Evolutionary conservation across 805 yeast species (phyloP), one percentile per base, ranked within the genome.

Genomic region (Metschnikowia peoriensis): DNA sequence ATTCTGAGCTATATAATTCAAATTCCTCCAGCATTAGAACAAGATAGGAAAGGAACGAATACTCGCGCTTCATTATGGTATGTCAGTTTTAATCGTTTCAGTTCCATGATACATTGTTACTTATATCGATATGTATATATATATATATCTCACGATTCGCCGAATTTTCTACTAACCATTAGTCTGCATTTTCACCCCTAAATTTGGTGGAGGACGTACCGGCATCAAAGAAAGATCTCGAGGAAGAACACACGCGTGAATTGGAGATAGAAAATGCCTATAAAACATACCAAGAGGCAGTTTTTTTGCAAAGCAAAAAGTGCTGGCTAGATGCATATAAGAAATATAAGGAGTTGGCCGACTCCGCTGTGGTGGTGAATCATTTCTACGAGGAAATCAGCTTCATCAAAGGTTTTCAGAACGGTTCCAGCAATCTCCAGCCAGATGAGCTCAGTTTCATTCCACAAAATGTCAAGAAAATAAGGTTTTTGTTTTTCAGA

Each of bases 161-260:
- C 22, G 22, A 22, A 22, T 15, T 16, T n/a, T 14, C 15, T 46
- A 50, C 57, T 51, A 54, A 54, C 54, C 1, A 14, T 2, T 43
- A 54, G 86, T 85, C 92, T 22, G 73, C 84, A 1, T 92, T 93
- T 66, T 78, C 85, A 34, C 96, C 98, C 1, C 76, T 92, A 42
- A 93, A 93, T 62, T 70, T 86, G 44, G 80, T 80, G 40, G 93
- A 87, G 51, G 96, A 88, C 63, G 69, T 79, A 5, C 74, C 82
- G 39, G 69, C 80, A 6, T 73, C 81, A 37, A 93, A 89, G 57
- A 71, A 73, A 53, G 77, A 71, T 50, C 59, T 68, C 39, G 87
- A 86, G 35, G 97, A 92, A 57, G 93, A 90, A 57, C 96, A 91
- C 62, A 87, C 97, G 1, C 75, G 97, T 45, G 99, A 94, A 65